A percentile compares a stretch with the other conserved stretches of the same genome.
Conservation (phyloP, 345 rosid genomes). For the Euphorbia pulcherrima region DNA sequence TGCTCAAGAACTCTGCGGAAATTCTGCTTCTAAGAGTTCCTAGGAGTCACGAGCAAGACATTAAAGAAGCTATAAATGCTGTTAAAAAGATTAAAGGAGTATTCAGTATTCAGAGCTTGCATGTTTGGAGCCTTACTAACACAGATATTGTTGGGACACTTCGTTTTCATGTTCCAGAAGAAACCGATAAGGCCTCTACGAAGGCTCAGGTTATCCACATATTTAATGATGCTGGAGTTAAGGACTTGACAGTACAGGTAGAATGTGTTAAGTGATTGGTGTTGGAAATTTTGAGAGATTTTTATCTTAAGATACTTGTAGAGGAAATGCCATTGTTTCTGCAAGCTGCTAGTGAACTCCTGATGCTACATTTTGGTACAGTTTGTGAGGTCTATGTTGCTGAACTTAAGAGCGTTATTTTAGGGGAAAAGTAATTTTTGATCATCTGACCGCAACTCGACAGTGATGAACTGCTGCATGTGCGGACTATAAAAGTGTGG, state of each 20-base stretch:
- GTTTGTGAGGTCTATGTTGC: background rate
- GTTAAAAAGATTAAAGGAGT: constrained; percentile 57
- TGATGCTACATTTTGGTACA: background rate
- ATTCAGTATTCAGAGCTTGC: constrained; percentile 59
- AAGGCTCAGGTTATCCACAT: constrained; percentile 53
- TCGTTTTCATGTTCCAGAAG: constrained; percentile 63
- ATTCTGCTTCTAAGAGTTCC: constrained; percentile 84
- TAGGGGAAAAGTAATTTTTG: background rate
- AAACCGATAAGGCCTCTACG: constrained; percentile 49
- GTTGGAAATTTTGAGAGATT: background rate
- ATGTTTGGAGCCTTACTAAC: constrained; percentile 87
- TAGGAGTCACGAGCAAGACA: constrained; percentile 58
- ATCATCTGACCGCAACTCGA: background rate
- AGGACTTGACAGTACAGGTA: constrained; percentile 80
- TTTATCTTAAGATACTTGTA: background rate
- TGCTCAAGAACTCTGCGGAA: constrained; percentile 90
- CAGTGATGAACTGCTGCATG: background rate
- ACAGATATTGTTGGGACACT: constrained; percentile 76
- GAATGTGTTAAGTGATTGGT: constrained; percentile 40
- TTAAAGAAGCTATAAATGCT: constrained; percentile 48
- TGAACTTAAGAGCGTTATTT: background rate
- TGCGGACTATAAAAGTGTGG: background rate
- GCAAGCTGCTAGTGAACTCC: background rate
- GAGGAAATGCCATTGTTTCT: background rate
- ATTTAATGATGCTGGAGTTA: constrained; percentile 71